Base-by-base conservation (phyloP, 2,329 filamentous ascomycete species). In the Chaetomiaceae sp. region DNA sequence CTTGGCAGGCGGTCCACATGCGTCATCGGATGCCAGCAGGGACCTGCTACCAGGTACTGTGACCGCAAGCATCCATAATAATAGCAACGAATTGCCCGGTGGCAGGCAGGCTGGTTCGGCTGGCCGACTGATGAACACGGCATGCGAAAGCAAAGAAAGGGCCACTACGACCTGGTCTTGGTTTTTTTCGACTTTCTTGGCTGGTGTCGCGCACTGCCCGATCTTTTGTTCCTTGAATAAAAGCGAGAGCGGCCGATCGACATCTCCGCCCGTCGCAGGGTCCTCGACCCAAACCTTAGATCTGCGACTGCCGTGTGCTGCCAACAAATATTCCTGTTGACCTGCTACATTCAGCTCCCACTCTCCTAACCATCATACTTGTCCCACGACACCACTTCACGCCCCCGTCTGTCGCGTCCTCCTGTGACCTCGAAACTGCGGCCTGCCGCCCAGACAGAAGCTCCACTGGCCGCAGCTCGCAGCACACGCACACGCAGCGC, bases 1-100 rank as follows among this genome's bases (percentile, higher is more conserved):
- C 22, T 24, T 24, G 22, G 22, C 22, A 24, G 9, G 22, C 9
- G 22, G 22, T 24, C 44, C 35, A n/a, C 29, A 48, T 48, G 48
- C 48, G 45, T 48, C 48, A 45, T 50, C 39, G 43, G 39, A 36
- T 26, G 39, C 39, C 17, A 46, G 19, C 39, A 42, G 26, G 43
- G 38, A 20, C 19, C 40, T 12, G 22, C 22, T 9, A 24, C 22
- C 22, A 9, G 22, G 22, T 6, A 5, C n/a, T n/a, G n/a, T 24
- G 6, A 22, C 24, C 6, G 39, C 39, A 29, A 20, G 14, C 32
- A 29, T 36, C 33, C 41, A 30, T 9, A 24, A n/a, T n/a, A n/a
- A n/a, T n/a, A n/a, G n/a, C n/a, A n/a, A n/a, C n/a, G n/a, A n/a
- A n/a, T n/a, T n/a, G n/a, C n/a, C n/a, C n/a, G n/a, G n/a, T n/a